Percentiles rank a stretch among this genome's conserved stretches.
phyloP scores from a whole-genome alignment of 371 early-diverging fungal genomes.

The Chytridium lagenaria region DNA sequence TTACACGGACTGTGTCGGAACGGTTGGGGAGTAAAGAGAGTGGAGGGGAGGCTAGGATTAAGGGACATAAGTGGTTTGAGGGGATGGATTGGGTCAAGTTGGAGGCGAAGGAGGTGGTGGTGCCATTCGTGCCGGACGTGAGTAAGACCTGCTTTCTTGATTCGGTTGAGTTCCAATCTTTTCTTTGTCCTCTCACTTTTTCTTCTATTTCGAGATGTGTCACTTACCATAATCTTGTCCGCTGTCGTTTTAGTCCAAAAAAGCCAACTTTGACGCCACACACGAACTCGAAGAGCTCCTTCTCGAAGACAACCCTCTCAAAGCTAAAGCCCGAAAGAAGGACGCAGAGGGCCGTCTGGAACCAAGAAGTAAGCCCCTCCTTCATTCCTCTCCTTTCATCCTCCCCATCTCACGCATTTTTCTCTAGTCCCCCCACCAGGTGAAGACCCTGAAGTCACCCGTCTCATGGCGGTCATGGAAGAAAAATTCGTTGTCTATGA shows the following conservation, averaged over 20 bases:
- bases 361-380: constrained; percentile 7
- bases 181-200: background rate
- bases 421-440: constrained; percentile 26
- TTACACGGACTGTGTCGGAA: constrained; percentile 36
- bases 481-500: constrained; percentile 53
- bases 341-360: constrained; percentile 39
- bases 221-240: too few species aligned
- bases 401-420: constrained; percentile 4
- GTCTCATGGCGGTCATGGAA: constrained; percentile 50
- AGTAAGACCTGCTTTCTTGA: too few species aligned
- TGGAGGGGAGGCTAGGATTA: constrained; percentile 46
- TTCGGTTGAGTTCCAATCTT: too few species aligned
- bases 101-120: constrained; percentile 46
- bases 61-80: constrained; percentile 56
- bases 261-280: constrained; percentile 84
- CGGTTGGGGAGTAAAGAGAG: constrained; percentile 48
- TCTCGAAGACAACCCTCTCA: constrained; percentile 84
- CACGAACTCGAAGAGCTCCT: constrained; percentile 92
- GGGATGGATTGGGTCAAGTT: constrained; percentile 54
- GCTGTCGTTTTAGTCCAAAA: constrained; percentile 38
- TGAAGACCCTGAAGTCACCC: constrained; percentile 39
- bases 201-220: too few species aligned
- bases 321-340: constrained; percentile 52
- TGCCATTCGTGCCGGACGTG: constrained; percentile 61
- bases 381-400: background rate